Base-by-base conservation (phyloP, 139 green algal species). In the Parachlorella kessleri region DNA sequence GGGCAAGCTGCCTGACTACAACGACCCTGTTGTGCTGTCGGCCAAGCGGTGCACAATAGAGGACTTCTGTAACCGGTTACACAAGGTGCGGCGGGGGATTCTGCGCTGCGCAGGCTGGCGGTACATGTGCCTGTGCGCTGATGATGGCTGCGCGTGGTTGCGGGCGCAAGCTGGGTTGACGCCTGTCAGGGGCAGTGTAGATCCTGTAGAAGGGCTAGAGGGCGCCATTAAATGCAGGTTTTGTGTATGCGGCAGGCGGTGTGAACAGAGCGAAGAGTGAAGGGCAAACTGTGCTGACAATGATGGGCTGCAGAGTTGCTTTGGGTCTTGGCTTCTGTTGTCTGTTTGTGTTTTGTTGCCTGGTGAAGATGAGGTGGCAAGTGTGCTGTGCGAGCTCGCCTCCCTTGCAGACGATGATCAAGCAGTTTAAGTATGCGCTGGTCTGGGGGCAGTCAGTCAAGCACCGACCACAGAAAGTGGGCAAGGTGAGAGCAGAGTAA, bases 1-100 rank as follows among this genome's bases (percentile, higher is more conserved):
- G 84, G 93, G 95, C 68, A 93, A 95, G 83, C 90, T 98, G 70
- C 97, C 97, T 2, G 97, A 99, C 86, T 99, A 97, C 84, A 94
- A 95, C 63, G 97, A 99, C 66, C 97, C 97, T 0, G 95, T 98
- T n/a, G 90, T 98, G 66, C 77, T 98, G 77, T 85, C 93, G 28
- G 54, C 82, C 5, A 68, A n/a, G 14, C 64, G 72, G 3, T 83
- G 83, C 70, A 96, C 89, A 1, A 90, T 99, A 33, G 96, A 99
- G 86, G 93, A 98, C 84, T 99, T 99, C 77, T 97, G 92, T 89
- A 97, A 98, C 88, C 90, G 90, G 66, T 88, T 94, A 78, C 91
- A 94, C 78, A 93, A 93, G 73, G 72, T 66, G 42, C 36, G 10
- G 14, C 59, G 28, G 24, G 23, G 5, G 7, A 2, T 33, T 35